phyloP scores from a whole-genome alignment of 139 green algal genomes.

The Micromonas pusilla region DNA sequence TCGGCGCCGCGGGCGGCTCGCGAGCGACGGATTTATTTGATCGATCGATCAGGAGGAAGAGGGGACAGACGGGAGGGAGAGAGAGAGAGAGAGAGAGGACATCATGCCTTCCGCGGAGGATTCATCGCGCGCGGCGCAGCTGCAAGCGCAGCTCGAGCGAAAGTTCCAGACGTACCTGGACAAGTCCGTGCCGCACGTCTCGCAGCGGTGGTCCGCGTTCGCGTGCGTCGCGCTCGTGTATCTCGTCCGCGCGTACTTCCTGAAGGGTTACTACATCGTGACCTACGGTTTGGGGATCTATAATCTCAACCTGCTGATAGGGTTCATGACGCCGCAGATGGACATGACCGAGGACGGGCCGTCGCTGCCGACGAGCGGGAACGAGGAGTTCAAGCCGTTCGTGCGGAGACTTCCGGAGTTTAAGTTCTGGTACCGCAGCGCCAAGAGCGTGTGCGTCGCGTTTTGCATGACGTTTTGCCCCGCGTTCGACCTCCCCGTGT shows the following conservation, averaged over 20 bases:
- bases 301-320: constrained; percentile 96
- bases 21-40: too few relatives aligned
- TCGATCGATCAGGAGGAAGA: too few relatives aligned
- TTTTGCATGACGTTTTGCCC: constrained; percentile 88
- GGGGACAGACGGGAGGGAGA: too few relatives aligned
- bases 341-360: constrained; percentile 85
- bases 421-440: constrained; percentile 90
- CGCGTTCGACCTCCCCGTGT: constrained; percentile 95
- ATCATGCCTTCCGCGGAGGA: too few relatives aligned
- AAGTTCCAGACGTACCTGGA: constrained; percentile 67
- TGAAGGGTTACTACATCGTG: constrained; percentile 93
- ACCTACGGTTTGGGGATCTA: constrained; percentile 96
- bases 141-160: background rate
- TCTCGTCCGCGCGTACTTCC: constrained; percentile 61
- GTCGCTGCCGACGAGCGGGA: constrained; percentile 77
- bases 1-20: too few relatives aligned
- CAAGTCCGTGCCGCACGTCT: constrained; percentile 60
- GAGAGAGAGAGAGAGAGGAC: too few relatives aligned
- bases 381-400: constrained; percentile 96
- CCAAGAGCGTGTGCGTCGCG: constrained; percentile 73
- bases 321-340: constrained; percentile 85
- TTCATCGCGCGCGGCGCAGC: background rate
- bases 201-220: constrained; percentile 61
- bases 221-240: constrained; percentile 61
- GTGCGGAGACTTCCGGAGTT: constrained; percentile 94